These are phyloP conservation scores for Biancaea sappan DNA, from an alignment of 306 rosid genomes.

Conservation along the genomic window DNA sequence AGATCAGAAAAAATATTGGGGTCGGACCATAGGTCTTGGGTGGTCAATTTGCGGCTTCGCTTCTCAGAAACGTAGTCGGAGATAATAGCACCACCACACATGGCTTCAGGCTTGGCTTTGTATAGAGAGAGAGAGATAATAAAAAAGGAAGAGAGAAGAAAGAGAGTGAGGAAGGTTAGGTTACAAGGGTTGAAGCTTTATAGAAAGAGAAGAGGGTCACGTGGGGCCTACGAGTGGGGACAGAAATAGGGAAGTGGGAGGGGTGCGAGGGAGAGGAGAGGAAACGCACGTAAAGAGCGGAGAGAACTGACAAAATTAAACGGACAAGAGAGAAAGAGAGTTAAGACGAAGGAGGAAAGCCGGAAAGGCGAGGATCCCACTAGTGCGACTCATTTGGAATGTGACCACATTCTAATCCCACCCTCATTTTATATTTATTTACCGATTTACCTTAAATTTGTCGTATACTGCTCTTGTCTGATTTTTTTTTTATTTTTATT, in stretches of 20 bases:
- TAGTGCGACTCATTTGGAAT: neutral
- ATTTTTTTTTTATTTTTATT: no score
- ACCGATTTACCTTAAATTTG: no score
- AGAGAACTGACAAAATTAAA: neutral
- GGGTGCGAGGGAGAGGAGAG: neutral
- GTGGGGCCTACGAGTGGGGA: slow-evolving; percentile 15
- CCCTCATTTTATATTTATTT: no score
- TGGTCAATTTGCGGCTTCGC: slow-evolving; percentile 37
- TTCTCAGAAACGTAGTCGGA: slow-evolving; percentile 47
- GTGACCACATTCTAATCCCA: no score
- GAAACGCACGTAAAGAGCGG: neutral
- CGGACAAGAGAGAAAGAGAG: neutral
- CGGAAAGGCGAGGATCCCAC: neutral
- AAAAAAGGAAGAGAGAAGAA: neutral
- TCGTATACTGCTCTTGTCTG: no score
- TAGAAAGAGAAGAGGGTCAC: slow-evolving; percentile 15
- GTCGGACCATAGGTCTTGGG: slow-evolving; percentile 50
- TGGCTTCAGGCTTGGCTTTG: slow-evolving; percentile 4
- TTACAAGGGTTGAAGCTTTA: slow-evolving; percentile 8
- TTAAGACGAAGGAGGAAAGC: neutral
- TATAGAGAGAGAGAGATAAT: neutral
- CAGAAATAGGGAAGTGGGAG: neutral
- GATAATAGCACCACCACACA: slow-evolving; percentile 87
- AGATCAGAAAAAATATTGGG: slow-evolving; percentile 49
- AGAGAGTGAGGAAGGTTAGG: neutral